phyloP scores from a whole-genome alignment of 2,329 filamentous ascomycete genomes.

The Neocatenulostroma microsporum region DNA sequence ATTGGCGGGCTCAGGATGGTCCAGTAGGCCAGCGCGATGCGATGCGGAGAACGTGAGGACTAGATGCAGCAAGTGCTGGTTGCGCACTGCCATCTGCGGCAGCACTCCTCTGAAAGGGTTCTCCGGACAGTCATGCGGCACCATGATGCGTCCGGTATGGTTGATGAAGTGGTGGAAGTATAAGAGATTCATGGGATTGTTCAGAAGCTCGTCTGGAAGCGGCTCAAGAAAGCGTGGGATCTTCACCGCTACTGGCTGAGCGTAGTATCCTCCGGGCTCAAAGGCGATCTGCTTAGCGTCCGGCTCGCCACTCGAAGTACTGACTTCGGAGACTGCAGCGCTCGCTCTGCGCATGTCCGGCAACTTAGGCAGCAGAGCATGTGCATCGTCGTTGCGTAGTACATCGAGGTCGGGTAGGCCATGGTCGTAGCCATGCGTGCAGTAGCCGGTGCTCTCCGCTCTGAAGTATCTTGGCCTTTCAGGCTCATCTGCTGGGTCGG shows the following conservation, averaged over 20 bases:
- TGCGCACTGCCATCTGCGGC: slow-evolving; percentile 59
- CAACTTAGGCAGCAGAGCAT: slow-evolving; percentile 46
- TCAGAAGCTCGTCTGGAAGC: slow-evolving; percentile 50
- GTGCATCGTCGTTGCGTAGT: slow-evolving; percentile 61
- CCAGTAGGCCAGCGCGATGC: slow-evolving; percentile 66
- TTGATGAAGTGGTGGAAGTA: slow-evolving; percentile 70
- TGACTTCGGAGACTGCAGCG: slow-evolving; percentile 24
- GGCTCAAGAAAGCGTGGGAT: slow-evolving; percentile 51
- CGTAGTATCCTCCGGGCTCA: slow-evolving; percentile 60
- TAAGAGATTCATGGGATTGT: slow-evolving; percentile 74
- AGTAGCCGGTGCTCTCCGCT: slow-evolving; percentile 11
- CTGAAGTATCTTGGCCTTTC: slow-evolving; percentile 12
- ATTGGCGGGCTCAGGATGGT: slow-evolving; percentile 64
- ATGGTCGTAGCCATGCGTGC: slow-evolving; percentile 62
- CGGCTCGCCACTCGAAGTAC: slow-evolving; percentile 19
- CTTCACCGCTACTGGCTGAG: slow-evolving; percentile 57
- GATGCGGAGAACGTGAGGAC: slow-evolving; percentile 78
- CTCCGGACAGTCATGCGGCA: slow-evolving; percentile 54
- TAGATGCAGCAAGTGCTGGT: slow-evolving; percentile 66
- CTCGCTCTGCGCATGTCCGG: slow-evolving; percentile 26
- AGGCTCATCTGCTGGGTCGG: slow-evolving; percentile 39
- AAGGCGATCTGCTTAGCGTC: slow-evolving; percentile 42
- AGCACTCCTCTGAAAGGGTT: slow-evolving; percentile 55
- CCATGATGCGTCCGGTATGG: slow-evolving; percentile 63
- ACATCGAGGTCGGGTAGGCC: slow-evolving; percentile 63